Evolutionary conservation across 192 early-diverging fungal genomes (phyloP), one percentile per base, ranked within the genome.

Genomic region (Irineochytrium annulatum): DNA sequence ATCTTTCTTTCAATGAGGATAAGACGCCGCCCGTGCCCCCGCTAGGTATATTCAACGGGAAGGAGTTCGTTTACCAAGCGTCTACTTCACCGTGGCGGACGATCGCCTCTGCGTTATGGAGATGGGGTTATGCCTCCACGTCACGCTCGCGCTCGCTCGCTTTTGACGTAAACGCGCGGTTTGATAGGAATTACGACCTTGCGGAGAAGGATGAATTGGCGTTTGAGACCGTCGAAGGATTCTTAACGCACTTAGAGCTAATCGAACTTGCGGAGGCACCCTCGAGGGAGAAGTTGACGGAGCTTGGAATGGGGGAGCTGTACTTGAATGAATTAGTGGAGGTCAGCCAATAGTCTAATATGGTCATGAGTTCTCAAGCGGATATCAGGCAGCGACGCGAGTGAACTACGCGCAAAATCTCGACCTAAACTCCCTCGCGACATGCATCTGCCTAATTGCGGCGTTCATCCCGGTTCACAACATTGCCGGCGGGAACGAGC

Each of bases 381-480:
- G 8, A 13, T 41, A 13, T 41, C 8, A 41, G 28, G 34, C 62
- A 14, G 73, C 77, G 1, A 78, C 79, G 1, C 71, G 86, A 3
- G 86, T 82, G 32, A 87, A 87, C 63, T 87, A 87, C 57, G 84
- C 69, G 2, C 79, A 82, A 19, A 72, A 81, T 63, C 33, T 86
- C n/a, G 59, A 77, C 26, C 53, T 63, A n/a, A 69, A 87, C 62
- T 76, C 82, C 2, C 30, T 87, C 1, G 86, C 77, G 13, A 74
- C 76, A 0, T 60, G 79, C 39, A 80, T 87, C 16, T 72, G 80
- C 22, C 74, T 84, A 59, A 74, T 74, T 14, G 72, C 80, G 2
- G 30, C 72, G 19, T 71, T 76, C 33, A 31, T 37, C 5, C 53
- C 52, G 3, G 69, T 71, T 1, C 69, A 77, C 17, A 66, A 65